Conservation (phyloP, 345 rosid species). For the Anastatica hierochuntica region DNA sequence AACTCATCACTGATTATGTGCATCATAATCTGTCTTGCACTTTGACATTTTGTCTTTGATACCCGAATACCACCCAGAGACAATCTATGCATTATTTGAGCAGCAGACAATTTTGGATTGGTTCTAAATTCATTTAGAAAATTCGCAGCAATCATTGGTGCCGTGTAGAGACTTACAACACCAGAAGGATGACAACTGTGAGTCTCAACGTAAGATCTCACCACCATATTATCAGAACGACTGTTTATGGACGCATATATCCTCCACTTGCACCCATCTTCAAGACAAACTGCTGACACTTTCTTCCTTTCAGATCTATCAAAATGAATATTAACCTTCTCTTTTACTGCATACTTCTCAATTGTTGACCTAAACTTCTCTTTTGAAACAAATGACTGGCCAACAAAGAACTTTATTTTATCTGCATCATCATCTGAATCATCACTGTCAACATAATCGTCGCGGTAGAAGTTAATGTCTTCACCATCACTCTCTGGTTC, state of each 20-base stretch:
- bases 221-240: too few species aligned
- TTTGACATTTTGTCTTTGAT: not conserved
- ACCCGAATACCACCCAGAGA: not conserved
- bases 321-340: not conserved
- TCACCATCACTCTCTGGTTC: not conserved
- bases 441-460: not conserved
- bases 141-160: too few species aligned
- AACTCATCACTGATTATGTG: not conserved
- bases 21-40: not conserved
- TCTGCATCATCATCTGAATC: not conserved
- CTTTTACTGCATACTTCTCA: not conserved
- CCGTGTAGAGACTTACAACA: too few species aligned
- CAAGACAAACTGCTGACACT: not conserved
- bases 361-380: not conserved
- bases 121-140: constrained; percentile 4
- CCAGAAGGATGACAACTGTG: too few species aligned
- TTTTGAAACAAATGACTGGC: not conserved
- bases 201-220: too few species aligned
- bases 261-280: too few species aligned
- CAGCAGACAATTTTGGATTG: not conserved
- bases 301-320: not conserved
- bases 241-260: too few species aligned
- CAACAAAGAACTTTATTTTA: not conserved
- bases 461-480: not conserved
- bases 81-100: not conserved